phyloP scores from a whole-genome alignment of 1,284 basidiomycete genomes.

The Tylopilus sp. region DNA sequence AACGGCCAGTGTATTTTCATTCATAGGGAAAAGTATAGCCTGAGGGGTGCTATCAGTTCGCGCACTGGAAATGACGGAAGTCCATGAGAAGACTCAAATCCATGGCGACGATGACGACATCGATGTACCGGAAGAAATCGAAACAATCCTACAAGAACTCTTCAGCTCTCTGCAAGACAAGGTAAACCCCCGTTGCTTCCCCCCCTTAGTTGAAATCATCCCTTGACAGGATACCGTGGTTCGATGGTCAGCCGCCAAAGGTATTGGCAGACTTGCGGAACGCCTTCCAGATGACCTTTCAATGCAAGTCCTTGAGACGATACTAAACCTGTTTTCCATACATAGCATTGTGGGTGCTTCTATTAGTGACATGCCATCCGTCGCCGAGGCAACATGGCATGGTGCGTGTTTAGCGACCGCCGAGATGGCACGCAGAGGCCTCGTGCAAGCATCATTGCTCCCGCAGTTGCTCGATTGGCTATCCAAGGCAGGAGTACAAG shows the following conservation, averaged over 20 bases:
- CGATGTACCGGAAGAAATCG: conserved; percentile 79
- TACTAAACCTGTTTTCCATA: conserved; percentile 68
- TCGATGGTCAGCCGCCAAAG: conserved; percentile 94
- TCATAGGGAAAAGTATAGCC: not conserved
- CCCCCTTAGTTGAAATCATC: conserved; percentile 1
- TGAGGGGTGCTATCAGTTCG: conserved; percentile 23
- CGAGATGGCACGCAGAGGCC: conserved; percentile 82
- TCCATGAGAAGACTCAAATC: conserved; percentile 1
- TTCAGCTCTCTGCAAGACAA: conserved; percentile 80
- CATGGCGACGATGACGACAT: conserved; percentile 46
- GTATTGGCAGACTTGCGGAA: conserved; percentile 81
- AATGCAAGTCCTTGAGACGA: conserved; percentile 77
- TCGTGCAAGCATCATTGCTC: conserved; percentile 60
- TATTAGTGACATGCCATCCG: conserved; percentile 68
- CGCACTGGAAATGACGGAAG: conserved; percentile 17
- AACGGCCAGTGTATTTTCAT: conserved; percentile 30
- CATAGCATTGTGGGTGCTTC: conserved; percentile 58
- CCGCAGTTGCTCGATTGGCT: conserved; percentile 71
- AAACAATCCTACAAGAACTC: conserved; percentile 71
- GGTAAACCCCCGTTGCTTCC: conserved; percentile 40
- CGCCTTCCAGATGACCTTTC: conserved; percentile 75
- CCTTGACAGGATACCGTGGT: conserved; percentile 82
- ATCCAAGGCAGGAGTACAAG: conserved; percentile 54
- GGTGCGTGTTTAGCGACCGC: conserved; percentile 91
- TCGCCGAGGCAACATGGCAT: conserved; percentile 89